Evolutionary conservation across 495 filamentous ascomycete genomes (phyloP).

Genomic region (Annulohypoxylon moriforme): DNA sequence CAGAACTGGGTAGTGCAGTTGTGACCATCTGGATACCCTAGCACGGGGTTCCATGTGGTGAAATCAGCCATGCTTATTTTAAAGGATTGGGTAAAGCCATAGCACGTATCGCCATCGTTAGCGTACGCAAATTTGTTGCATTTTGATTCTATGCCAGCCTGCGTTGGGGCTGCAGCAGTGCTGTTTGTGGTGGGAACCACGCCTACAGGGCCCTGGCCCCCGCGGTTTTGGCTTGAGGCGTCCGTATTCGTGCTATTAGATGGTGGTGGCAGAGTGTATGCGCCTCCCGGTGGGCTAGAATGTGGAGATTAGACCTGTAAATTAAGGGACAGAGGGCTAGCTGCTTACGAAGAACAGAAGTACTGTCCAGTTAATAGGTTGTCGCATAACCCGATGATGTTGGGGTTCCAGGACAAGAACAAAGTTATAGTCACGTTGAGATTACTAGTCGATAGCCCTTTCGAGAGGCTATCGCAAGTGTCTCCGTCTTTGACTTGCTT

Average conservation of each 20-base stretch:
- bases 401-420: not conserved
- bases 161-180: not conserved
- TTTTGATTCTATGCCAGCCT: not conserved
- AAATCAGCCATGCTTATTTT: not conserved
- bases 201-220: not conserved
- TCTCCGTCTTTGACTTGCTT: not conserved
- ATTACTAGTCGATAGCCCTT: not conserved
- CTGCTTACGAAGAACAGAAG: not conserved
- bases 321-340: not conserved
- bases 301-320: no score
- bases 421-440: not conserved
- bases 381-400: not conserved
- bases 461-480: not conserved
- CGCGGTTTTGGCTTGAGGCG: not conserved
- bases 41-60: not conserved
- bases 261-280: not conserved
- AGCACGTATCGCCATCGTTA: not conserved
- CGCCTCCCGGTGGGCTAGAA: not conserved
- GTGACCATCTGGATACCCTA: not conserved
- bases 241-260: not conserved
- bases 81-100: not conserved
- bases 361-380: not conserved
- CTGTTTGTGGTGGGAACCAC: not conserved
- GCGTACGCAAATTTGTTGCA: not conserved
- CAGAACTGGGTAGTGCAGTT: not conserved